Conservation (phyloP, 208 protist genomes). For the Herpetomonas samuelpessoai region DNA sequence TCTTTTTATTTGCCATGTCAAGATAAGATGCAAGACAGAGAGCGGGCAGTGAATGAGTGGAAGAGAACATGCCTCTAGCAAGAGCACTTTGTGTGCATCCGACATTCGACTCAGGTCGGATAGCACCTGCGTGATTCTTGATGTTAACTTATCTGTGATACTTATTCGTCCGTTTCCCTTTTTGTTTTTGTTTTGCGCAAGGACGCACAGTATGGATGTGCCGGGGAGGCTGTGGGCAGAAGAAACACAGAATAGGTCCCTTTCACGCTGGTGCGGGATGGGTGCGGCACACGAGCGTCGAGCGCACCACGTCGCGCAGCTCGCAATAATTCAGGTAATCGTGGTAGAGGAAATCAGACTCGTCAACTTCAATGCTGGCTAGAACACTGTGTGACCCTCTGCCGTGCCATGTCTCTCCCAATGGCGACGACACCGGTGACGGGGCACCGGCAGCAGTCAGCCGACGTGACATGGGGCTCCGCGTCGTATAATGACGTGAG, state of each 20-base stretch:
- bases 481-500: no score
- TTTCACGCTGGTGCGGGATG: constrained; percentile 56
- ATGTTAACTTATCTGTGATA: no score
- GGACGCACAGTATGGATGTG: no score
- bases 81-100: no score
- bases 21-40: no score
- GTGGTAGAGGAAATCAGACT: constrained; percentile 20
- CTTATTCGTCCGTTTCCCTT: no score
- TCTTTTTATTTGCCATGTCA: no score
- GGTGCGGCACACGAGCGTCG: constrained; percentile 51
- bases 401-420: constrained; percentile 13
- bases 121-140: no score
- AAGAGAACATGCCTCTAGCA: no score
- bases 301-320: constrained; percentile 64
- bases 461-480: not conserved
- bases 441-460: not conserved
- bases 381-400: constrained; percentile 6
- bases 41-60: no score
- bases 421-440: not conserved
- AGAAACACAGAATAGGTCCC: not conserved
- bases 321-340: constrained; percentile 57
- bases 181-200: no score
- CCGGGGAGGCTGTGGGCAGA: not conserved
- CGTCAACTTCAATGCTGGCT: constrained; percentile 7
- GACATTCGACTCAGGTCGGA: no score